Evolutionary conservation across 2,329 filamentous ascomycete species (phyloP).

Genomic region (Diplodia scrobiculata): DNA sequence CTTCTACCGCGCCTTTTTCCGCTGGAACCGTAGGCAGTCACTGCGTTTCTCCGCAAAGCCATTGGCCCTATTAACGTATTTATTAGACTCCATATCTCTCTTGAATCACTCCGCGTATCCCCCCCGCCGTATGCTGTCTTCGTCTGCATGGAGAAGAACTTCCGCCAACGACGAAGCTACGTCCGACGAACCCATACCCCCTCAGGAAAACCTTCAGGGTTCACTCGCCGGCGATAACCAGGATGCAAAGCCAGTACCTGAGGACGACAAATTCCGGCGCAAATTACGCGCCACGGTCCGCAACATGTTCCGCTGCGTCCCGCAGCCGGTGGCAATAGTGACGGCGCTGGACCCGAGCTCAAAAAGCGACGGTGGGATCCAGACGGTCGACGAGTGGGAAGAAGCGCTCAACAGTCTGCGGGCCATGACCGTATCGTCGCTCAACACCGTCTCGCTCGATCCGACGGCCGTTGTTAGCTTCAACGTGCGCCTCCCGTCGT

Average conservation of each 20-base stretch:
- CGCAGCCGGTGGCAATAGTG: slow-evolving; percentile 59
- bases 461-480: slow-evolving; percentile 62
- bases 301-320: slow-evolving; percentile 6
- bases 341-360: slow-evolving; percentile 39
- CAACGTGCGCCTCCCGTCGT: slow-evolving; percentile 61
- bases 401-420: slow-evolving; percentile 33
- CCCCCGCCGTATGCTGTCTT: neutral
- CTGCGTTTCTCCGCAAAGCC: neutral
- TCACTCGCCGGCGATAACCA: neutral
- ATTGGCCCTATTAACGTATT: neutral
- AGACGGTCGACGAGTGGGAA: neutral
- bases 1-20: slow-evolving; percentile 52
- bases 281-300: neutral
- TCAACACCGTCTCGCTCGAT: slow-evolving; percentile 60
- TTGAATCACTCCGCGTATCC: neutral
- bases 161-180: neutral
- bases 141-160: neutral
- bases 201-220: neutral
- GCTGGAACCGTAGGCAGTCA: slow-evolving; percentile 41
- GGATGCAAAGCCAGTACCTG: neutral
- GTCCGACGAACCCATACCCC: neutral
- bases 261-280: neutral
- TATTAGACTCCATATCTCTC: neutral
- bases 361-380: neutral
- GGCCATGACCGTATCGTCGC: slow-evolving; percentile 63